Evolutionary conservation across 331 rosid species (phyloP), one percentile per base, ranked within the genome.

Genomic region (Phaseolus coccineus): DNA sequence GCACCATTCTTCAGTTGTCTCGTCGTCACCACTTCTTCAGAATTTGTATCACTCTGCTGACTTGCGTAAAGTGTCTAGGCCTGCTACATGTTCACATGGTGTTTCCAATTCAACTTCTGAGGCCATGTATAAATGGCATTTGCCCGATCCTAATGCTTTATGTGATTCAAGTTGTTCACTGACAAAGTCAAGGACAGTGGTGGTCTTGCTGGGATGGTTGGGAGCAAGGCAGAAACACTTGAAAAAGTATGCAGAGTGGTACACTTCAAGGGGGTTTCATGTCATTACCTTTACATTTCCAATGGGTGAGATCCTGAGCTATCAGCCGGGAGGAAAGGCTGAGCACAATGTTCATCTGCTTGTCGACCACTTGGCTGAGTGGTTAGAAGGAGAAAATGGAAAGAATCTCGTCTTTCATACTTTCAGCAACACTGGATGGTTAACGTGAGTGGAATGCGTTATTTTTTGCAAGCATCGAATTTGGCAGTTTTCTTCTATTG

Each of bases 371-470:
- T 86, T 96, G 89, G 88, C 89, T 72, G 98, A 80, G 37, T 96
- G 99, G 98, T 88, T 96, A 51, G 98, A 96, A 80, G 99, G 85
- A 88, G 99, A 96, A 73, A 78, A 84, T 55, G 88, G 89, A 47
- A 96, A 96, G 91, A 93, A 89, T 89, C 81, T 96, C 8, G 88
- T 93, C 28, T 96, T 96, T 73, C 99, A 96, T 78, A 91, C 98
- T 83, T 96, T 96, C 83, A 96, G 99, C 87, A 96, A 96, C 88
- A 96, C 99, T 39, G 99, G 99, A 74, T 96, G 99, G 99, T 83
- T 96, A 81, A 89, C 94, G 99, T 96, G 71, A 85, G 99, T 86
- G 52, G 13, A 35, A 15, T 48, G 66, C 63, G 12, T 14, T 67
- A 12, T 55, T 6, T 39, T 55, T 6, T 39, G 25, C 59, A 52